phyloP scores from a whole-genome alignment of 148 eudicot genomes.

The Camellia japonica region DNA sequence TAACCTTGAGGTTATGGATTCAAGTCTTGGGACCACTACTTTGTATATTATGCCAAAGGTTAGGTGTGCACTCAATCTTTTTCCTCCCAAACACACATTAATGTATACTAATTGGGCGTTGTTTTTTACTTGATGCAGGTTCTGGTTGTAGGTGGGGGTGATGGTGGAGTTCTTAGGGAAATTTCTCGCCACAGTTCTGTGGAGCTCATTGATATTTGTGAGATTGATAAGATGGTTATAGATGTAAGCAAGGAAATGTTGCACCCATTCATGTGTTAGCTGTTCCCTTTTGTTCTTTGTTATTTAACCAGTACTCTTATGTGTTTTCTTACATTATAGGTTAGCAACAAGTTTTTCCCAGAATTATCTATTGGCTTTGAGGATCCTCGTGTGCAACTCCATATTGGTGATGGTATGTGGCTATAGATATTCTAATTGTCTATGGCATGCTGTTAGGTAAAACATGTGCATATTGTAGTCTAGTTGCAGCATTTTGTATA shows the following conservation, averaged over 20 bases:
- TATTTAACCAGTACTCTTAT: neutral
- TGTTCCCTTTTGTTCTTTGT: neutral
- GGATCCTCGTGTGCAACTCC: constrained; percentile 88
- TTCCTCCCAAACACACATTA: too few species aligned
- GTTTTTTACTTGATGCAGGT: constrained; percentile 50
- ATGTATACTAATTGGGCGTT: neutral
- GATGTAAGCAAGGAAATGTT: constrained; percentile 54
- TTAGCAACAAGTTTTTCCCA: constrained; percentile 80
- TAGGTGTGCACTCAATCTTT: too few species aligned
- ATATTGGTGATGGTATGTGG: constrained; percentile 87
- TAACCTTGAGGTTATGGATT: too few species aligned
- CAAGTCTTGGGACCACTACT: too few species aligned
- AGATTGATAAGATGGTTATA: constrained; percentile 94
- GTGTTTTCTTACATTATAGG: constrained; percentile 40
- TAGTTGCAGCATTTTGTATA: neutral
- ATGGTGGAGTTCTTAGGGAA: constrained; percentile 98
- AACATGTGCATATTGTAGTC: neutral
- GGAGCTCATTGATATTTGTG: constrained; percentile 88
- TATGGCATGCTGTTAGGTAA: neutral
- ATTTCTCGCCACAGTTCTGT: constrained; percentile 88
- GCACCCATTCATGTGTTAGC: neutral
- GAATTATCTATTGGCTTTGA: constrained; percentile 82
- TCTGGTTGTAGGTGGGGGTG: constrained; percentile 98
- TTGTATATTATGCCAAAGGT: too few species aligned
- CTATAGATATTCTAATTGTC: neutral